These are phyloP conservation scores for Bolboschoenus planiculmis DNA, from an alignment of 176 grass and related monocot genomes.

Conservation along the genomic window DNA sequence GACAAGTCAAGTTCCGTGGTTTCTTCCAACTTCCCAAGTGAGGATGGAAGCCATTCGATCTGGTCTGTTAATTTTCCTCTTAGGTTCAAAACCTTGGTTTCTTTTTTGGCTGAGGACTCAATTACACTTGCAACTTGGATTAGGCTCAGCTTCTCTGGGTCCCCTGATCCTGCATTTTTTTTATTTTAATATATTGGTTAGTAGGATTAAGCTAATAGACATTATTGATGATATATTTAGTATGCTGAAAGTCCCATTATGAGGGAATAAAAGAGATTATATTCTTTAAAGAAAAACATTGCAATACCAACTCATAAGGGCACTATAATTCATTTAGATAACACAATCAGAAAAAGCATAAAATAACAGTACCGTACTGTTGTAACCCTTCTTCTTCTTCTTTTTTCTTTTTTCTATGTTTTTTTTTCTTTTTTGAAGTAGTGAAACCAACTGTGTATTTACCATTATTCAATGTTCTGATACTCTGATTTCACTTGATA, in stretches of 20 bases:
- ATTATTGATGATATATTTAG: background rate
- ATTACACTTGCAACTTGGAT: slow-evolving; percentile 95
- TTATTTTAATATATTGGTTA: background rate
- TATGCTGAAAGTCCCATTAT: background rate
- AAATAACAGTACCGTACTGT: too few species aligned
- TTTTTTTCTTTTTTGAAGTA: background rate
- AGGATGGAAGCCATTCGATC: slow-evolving; percentile 92
- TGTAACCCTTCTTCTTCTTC: too few species aligned
- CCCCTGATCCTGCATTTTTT: slow-evolving; percentile 34
- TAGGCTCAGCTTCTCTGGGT: slow-evolving; percentile 68
- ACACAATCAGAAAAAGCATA: too few species aligned
- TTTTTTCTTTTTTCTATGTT: too few species aligned
- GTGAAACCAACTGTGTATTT: background rate
- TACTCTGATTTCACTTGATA: background rate
- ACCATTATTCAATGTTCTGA: background rate
- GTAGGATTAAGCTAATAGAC: background rate
- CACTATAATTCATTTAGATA: background rate
- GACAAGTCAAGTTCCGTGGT: slow-evolving; percentile 78
- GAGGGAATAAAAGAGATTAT: background rate
- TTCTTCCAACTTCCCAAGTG: slow-evolving; percentile 86
- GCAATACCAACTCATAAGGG: background rate
- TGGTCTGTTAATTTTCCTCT: slow-evolving; percentile 78
- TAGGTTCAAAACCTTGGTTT: slow-evolving; percentile 57
- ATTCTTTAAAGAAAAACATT: background rate
- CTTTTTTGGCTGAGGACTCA: slow-evolving; percentile 76